Percentiles rank a stretch among this genome's conserved stretches.
Evolutionary conservation across 192 early-diverging fungal genomes (phyloP).

Genomic region (Rhizophagus prolifer): DNA sequence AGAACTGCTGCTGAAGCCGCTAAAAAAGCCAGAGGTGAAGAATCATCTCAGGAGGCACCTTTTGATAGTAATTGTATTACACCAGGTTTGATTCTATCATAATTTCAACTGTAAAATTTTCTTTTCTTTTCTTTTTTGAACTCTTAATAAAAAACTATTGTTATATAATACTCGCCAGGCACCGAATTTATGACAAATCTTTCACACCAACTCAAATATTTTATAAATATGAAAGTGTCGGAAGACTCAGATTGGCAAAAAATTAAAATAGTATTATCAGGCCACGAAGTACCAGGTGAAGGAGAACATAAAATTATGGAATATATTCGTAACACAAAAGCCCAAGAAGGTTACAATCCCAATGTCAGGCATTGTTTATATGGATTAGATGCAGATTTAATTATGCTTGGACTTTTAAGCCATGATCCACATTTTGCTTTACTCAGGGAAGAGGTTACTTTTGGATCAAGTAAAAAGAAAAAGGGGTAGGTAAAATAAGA

Average conservation of each 20-base stretch:
- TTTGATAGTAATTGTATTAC: conserved; percentile 99
- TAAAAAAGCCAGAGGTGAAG: conserved; percentile 71
- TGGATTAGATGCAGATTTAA: conserved; percentile 96
- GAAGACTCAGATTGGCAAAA: conserved; percentile 89
- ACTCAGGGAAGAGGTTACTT: conserved; percentile 93
- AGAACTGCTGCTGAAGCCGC: conserved; percentile 77
- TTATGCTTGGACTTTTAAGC: conserved; percentile 93
- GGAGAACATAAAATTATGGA: conserved; percentile 99
- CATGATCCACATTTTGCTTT: conserved; percentile 98
- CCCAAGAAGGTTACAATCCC: conserved; percentile 78
- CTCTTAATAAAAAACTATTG: background rate
- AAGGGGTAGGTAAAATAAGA: conserved; percentile 27
- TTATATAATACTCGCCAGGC: conserved; percentile 42
- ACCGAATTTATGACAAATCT: conserved; percentile 95
- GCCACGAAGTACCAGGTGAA: conserved; percentile 94
- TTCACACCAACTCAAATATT: conserved; percentile 85
- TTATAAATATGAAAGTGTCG: conserved; percentile 83
- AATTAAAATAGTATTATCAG: conserved; percentile 91
- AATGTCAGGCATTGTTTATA: conserved; percentile 95
- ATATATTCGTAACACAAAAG: conserved; percentile 85
- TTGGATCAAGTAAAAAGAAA: conserved; percentile 61
- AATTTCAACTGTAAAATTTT: background rate
- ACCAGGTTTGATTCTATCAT: conserved; percentile 58
- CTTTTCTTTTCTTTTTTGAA: background rate
- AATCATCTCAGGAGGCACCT: conserved; percentile 62